Conservation (phyloP, 75 land plant species). For the Larix kaempferi region DNA sequence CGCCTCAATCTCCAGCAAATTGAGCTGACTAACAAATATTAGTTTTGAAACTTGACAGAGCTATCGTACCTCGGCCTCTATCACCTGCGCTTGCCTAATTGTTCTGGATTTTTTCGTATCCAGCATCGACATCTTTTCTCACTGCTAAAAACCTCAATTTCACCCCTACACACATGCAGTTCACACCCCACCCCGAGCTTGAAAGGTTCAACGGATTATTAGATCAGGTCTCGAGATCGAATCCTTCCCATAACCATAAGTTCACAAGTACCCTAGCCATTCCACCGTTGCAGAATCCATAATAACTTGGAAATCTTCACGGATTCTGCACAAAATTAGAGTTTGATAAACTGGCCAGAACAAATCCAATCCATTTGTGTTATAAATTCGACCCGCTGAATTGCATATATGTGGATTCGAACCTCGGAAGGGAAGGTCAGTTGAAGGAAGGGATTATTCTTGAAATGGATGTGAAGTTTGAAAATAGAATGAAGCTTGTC, state of each 20-base stretch:
- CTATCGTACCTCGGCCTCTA: conserved; percentile 55
- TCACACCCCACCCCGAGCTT: not conserved
- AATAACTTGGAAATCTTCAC: too few species aligned
- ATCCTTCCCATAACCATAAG: too few species aligned
- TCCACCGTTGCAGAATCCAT: too few species aligned
- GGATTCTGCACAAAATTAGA: too few species aligned
- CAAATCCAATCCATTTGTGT: too few species aligned
- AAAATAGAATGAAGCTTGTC: too few species aligned
- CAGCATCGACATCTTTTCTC: conserved; percentile 28
- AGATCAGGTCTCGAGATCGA: not conserved
- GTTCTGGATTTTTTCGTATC: conserved; percentile 32
- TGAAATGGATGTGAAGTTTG: not conserved
- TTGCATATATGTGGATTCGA: not conserved
- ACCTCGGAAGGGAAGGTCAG: not conserved
- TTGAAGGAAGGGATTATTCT: not conserved
- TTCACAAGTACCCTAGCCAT: too few species aligned
- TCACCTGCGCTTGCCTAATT: conserved; percentile 46
- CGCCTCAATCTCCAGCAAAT: conserved; percentile 74
- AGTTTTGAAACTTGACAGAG: conserved; percentile 55
- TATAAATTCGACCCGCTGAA: too few species aligned
- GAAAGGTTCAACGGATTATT: not conserved
- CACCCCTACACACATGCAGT: not conserved
- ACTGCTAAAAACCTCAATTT: not conserved
- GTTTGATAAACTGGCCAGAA: too few species aligned
- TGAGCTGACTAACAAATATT: conserved; percentile 59